These are phyloP conservation scores for Viola pubescens DNA, from an alignment of 441 rosid genomes.

Conservation along the genomic window DNA sequence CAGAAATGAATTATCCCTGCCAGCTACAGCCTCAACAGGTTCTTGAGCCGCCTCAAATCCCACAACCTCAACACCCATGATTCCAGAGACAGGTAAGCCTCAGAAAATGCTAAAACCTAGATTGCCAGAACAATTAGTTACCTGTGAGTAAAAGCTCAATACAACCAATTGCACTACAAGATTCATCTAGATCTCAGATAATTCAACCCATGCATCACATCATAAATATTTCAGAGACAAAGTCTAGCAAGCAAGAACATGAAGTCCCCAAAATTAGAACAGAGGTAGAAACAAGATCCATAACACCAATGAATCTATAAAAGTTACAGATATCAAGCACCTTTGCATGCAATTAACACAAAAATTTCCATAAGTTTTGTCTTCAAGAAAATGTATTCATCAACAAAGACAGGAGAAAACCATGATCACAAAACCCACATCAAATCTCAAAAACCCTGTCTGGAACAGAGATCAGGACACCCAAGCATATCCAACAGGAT, in stretches of 20 bases:
- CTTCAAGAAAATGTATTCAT: neutral
- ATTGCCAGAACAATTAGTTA: neutral
- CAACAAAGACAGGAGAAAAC: neutral
- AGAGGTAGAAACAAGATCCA: no score
- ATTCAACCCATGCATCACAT: no score
- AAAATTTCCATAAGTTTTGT: neutral
- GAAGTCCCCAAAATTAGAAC: no score
- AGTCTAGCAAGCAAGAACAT: no score
- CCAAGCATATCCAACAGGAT: neutral
- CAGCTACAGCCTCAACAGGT: conserved; percentile 33
- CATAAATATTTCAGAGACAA: no score
- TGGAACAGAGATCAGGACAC: neutral
- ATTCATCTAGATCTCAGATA: neutral
- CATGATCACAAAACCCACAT: conserved; percentile 3
- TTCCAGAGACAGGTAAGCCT: conserved; percentile 15
- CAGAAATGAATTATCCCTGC: conserved; percentile 23
- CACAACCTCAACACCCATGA: conserved; percentile 57
- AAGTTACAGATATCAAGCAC: no score
- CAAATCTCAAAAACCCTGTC: neutral
- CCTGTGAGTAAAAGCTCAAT: neutral
- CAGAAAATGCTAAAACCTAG: conserved; percentile 8
- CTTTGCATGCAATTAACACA: neutral
- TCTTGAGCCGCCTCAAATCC: conserved; percentile 45
- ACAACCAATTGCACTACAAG: neutral
- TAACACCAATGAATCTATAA: no score